Conservation (phyloP, 2,329 filamentous ascomycete genomes). For the Penicillium sp. region DNA sequence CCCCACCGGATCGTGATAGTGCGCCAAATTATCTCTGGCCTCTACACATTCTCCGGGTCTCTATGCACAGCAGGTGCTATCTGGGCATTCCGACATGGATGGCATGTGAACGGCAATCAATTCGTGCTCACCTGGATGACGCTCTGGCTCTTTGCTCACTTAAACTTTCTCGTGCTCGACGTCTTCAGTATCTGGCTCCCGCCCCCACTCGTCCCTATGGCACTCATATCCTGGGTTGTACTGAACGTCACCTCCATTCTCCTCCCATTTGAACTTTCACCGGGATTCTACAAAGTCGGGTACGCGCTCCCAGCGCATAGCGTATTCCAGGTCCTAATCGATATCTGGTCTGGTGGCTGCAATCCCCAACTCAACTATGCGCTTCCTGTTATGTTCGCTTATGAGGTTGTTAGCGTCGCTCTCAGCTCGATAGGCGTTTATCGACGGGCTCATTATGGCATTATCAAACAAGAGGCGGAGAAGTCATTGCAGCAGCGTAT, state of each 20-base stretch:
- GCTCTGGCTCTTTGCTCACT: constrained; percentile 47
- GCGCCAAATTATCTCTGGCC: constrained; percentile 35
- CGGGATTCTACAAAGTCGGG: constrained; percentile 44
- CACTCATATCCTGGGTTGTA: constrained; percentile 47
- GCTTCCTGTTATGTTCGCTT: constrained; percentile 47
- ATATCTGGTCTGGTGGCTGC: constrained; percentile 48
- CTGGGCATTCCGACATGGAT: constrained; percentile 46
- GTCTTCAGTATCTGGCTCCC: constrained; percentile 45
- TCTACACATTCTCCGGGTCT: constrained; percentile 44
- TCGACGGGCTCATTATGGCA: constrained; percentile 19
- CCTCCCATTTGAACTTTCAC: constrained; percentile 45
- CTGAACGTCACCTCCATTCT: constrained; percentile 46
- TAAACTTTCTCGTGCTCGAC: constrained; percentile 49
- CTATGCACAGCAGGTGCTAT: constrained; percentile 44
- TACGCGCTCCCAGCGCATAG: constrained; percentile 45
- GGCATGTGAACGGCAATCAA: constrained; percentile 42
- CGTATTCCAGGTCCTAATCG: constrained; percentile 42
- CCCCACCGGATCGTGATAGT: constrained; percentile 33
- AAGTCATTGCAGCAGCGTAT: constrained; percentile 12
- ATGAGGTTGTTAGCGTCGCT: constrained; percentile 30
- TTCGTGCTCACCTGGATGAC: constrained; percentile 47
- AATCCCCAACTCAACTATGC: constrained; percentile 41
- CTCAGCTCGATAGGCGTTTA: constrained; percentile 22
- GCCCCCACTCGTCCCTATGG: constrained; percentile 45
- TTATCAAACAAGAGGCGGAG: constrained; percentile 17